Evolutionary conservation across 495 filamentous ascomycete genomes (phyloP), one percentile per base, ranked within the genome.

Genomic region (Penicillium desertorum): DNA sequence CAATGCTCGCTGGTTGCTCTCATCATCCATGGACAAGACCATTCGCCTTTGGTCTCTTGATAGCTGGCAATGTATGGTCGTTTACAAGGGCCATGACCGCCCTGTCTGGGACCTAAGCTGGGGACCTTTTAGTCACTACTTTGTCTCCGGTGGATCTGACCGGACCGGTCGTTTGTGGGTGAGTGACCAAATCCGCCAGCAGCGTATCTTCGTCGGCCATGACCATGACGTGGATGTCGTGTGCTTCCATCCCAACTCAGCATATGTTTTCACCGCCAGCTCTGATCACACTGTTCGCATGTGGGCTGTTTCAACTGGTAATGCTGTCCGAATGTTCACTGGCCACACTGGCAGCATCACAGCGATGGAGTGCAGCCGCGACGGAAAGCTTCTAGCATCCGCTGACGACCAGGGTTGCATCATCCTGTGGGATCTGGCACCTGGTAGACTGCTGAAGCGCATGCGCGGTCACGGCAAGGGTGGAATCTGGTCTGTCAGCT

Each of bases 71-170:
- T 94, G 88, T 62, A 81, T 98, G 58, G 93, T 96, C 45, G 84
- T 94, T 14, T 98, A 97, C 76, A 95, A 91, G 69, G 88, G 88
- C 17, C 92, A 97, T 60, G 87, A 94, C 57, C 87, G 86, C 14
- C 91, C 92, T 0, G 86, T 98, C 16, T 94, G 90, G 83, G 88
- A 92, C 58, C 77, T 96, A 5, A 81, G 83, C 17, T 98, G 92
- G 87, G 87, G 89, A n/a, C 95, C 95, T 0, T 91, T 88, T 55
- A 94, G 95, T 4, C 91, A 96, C 68, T 98, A 98, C 73, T 98
- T 98, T 68, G 82, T 86, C n/a, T 88, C 89, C 17, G 88, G 83
- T 5, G 88, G 88, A 6, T 86, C 88, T 68, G 94, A 98, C 67
- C 90, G 89, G 67, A 96, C 92, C 3, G 91, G 91, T 9, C 86